Percentiles rank a stretch among this genome's conserved stretches.
phyloP scores from a whole-genome alignment of 805 yeast species.

The Sugiyamaella lignohabitans region DNA sequence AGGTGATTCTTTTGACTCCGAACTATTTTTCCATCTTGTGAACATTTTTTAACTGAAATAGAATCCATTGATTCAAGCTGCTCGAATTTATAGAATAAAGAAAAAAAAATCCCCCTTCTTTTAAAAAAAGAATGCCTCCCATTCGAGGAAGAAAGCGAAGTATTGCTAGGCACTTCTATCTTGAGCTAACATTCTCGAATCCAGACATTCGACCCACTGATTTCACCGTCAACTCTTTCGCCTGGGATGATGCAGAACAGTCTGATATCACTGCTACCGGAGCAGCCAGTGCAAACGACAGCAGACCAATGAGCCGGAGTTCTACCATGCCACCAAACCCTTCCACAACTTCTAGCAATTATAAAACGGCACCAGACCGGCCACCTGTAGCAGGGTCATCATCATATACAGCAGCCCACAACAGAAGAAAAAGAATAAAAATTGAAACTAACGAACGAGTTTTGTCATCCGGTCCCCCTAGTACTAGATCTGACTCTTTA shows the following conservation, averaged over 20 bases:
- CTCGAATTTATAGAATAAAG: too few species aligned
- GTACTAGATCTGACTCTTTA: background rate
- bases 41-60: background rate
- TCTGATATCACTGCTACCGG: background rate
- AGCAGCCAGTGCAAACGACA: background rate
- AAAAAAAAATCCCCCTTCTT: background rate
- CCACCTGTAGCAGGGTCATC: too few species aligned
- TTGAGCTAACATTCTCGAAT: background rate
- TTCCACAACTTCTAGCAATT: too few species aligned
- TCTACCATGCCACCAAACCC: background rate
- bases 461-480: too few species aligned
- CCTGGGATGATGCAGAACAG: conserved; percentile 1
- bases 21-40: too few species aligned
- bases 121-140: conserved; percentile 2
- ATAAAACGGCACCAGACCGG: too few species aligned
- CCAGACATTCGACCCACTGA: conserved; percentile 5
- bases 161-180: conserved; percentile 6
- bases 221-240: conserved; percentile 5
- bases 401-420: too few species aligned
- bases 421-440: background rate
- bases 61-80: background rate
- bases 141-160: conserved; percentile 7
- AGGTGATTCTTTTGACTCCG: background rate
- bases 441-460: too few species aligned
- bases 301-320: background rate